Base-by-base conservation (phyloP, 2,329 filamentous ascomycete species). In the Metarhizium guizhouense region DNA sequence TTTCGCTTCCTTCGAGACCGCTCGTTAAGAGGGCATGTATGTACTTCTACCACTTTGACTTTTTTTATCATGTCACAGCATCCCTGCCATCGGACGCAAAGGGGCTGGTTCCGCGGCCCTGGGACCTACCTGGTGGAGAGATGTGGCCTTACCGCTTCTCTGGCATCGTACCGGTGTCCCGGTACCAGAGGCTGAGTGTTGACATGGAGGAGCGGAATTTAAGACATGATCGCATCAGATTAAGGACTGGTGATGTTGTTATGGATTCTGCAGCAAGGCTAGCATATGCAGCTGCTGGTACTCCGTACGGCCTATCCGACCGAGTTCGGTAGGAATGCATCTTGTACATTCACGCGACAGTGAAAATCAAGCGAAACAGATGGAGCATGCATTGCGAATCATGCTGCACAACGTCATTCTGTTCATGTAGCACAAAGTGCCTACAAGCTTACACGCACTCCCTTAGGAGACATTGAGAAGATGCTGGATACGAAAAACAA, bases 21-120 rank as follows among this genome's bases (percentile, higher is more conserved):
- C 38, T 40, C 25, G 25, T 48, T 14, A 54, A 54, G 34, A 25
- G 18, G 13, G 29, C 18, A 40, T 54, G 45, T 32, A 49, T 13
- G 20, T 34, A 11, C 32, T 36, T 42, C 50, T 5, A 7, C 18
- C 16, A 5, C 14, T 20, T 20, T 45, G 42, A 25, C 42, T 45
- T 20, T 45, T 45, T 20, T 25, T 20, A 18, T 25, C 42, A 20
- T 11, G 10, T 11, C 10, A 25, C 38, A 43, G n/a, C n/a, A n/a
- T 40, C 43, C 45, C 43, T 29, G 47, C 51, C n/a, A 32, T 18
- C 54, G 51, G 51, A 56, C 43, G 47, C 47, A 53, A 14, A 29
- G 16, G 18, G 14, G 34, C 47, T 55, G 29, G 54, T 36, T 56
- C 54, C 51, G 50, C 54, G 51, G 18, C n/a, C 42, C 18, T 45